Evolutionary conservation across 495 filamentous ascomycete genomes (phyloP), one percentile per base, ranked within the genome.

Genomic region (Tetracladium setigerum): DNA sequence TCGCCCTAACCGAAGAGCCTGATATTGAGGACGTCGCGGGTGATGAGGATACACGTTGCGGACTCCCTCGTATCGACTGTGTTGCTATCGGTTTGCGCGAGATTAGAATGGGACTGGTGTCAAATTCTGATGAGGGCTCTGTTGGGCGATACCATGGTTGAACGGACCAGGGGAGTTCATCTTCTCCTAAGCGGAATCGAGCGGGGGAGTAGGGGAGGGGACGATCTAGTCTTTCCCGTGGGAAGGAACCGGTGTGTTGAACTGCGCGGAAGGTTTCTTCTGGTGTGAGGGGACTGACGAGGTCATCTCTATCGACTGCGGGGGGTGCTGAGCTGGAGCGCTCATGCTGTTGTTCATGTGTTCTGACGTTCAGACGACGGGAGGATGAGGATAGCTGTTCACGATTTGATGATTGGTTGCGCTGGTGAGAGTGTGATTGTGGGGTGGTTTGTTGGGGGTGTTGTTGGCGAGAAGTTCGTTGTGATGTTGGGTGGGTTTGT

Each of bases 131-230:
- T 35, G 41, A 41, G 16, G 24, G 14, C 38, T 42, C 47, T 17
- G 34, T 17, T 27, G 43, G 44, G 9, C 34, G 35, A 47, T 54
- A 56, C 52, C 53, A 59, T 16, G 52, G 45, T 13, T 42, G 45
- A 18, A 46, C 45, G 7, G 52, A 56, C 56, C 56, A 59, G 31
- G 56, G 56, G 15, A 59, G 19, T 19, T 48, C 56, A 31, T 49
- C 56, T 38, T 59, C 56, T 3, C 56, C 56, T 11, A 59, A 46
- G 31, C 56, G 56, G 39, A 59, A 59, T 19, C 31, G 45, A 22
- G 56, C 55, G 1, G 56, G 56, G n/a, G 51, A 13, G 33, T 52
- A 46, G 11, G 56, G 56, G n/a, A 59, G 49, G 1, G 56, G 56
- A 8, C 51, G 32, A 14, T 54, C 46, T 15, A 14, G 35, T 18